Base-by-base conservation (phyloP, 306 rosid species). In the Alnus glutinosa region DNA sequence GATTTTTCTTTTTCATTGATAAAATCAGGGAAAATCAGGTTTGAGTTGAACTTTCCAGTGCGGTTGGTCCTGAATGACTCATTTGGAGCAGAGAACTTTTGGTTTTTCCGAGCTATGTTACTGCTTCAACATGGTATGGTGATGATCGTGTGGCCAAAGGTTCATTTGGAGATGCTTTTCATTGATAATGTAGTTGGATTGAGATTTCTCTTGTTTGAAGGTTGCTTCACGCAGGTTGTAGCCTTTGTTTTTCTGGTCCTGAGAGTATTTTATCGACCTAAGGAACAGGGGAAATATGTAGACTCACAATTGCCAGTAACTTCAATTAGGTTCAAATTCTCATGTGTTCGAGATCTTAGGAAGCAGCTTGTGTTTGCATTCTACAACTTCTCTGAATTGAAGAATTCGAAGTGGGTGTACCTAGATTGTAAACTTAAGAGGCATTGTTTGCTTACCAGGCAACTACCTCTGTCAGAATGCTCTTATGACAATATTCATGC, bases 141-240 rank as follows among this genome's bases (percentile, higher is more conserved):
- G 81, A 81, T 86, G 85, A 80, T 72, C 64, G 83, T 82, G 77
- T 89, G 93, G 94, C 99, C 97, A 52, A 86, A 82, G 89, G 92
- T 96, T 82, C 80, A 75, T 77, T 75, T 96, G 87, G 96, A 96
- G 87, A 89, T 96, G 92, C 93, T 96, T 73, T 93, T 93, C 83
- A 91, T 96, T 12, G 99, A 96, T 76, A 93, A 91, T 79, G 89
- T 93, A 75, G 92, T 83, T 62, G 99, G 99, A 58, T 74, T 93
- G 87, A 90, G 96, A 85, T 88, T 88, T 86, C 84, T 91, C 42
- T 77, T 87, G 81, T 88, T 93, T 86, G 98, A 96, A 82, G 97
- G 96, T 72, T 90, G 92, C 87, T 85, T 91, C 88, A 87, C 79
- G 80, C 89, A 75, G 87, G 97, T 88, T 78, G 87, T 91, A 34